These are phyloP conservation scores for Dendrobium nobile DNA, from an alignment of 106 monocot species.

Conservation along the genomic window DNA sequence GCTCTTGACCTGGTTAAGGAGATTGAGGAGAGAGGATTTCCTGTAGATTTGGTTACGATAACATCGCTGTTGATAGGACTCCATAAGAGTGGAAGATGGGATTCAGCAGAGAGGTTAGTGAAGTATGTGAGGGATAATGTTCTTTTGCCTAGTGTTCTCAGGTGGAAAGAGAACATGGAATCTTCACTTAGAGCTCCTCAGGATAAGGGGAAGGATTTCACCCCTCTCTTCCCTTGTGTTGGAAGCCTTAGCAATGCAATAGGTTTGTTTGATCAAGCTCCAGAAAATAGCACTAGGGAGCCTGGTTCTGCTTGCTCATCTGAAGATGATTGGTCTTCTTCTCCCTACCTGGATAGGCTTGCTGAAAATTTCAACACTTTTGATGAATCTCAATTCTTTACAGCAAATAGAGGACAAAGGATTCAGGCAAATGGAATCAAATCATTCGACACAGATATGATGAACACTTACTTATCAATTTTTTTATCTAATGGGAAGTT, in stretches of 20 bases:
- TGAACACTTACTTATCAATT: slow-evolving; percentile 90
- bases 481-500: slow-evolving; percentile 70
- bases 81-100: slow-evolving; percentile 57
- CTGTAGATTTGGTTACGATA: slow-evolving; percentile 77
- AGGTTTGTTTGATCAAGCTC: slow-evolving; percentile 25
- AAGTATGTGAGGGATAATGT: slow-evolving; percentile 52
- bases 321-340: slow-evolving; percentile 75
- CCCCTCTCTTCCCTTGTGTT: slow-evolving; percentile 47
- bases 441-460: slow-evolving; percentile 77
- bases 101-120: slow-evolving; percentile 57
- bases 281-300: background rate
- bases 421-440: slow-evolving; percentile 43
- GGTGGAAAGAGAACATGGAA: slow-evolving; percentile 72
- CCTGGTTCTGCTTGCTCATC: background rate
- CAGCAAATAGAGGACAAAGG: slow-evolving; percentile 43
- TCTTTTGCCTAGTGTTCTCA: slow-evolving; percentile 43
- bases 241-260: slow-evolving; percentile 46
- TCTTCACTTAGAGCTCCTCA: slow-evolving; percentile 48
- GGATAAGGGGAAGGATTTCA: slow-evolving; percentile 59
- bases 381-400: slow-evolving; percentile 26
- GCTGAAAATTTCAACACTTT: slow-evolving; percentile 32
- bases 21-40: slow-evolving; percentile 83
- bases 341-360: slow-evolving; percentile 67
- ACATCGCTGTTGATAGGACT: slow-evolving; percentile 61
- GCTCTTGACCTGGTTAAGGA: slow-evolving; percentile 77